Conservation (phyloP, 2,329 filamentous ascomycete genomes). For the Hymenoscyphus repandus region DNA sequence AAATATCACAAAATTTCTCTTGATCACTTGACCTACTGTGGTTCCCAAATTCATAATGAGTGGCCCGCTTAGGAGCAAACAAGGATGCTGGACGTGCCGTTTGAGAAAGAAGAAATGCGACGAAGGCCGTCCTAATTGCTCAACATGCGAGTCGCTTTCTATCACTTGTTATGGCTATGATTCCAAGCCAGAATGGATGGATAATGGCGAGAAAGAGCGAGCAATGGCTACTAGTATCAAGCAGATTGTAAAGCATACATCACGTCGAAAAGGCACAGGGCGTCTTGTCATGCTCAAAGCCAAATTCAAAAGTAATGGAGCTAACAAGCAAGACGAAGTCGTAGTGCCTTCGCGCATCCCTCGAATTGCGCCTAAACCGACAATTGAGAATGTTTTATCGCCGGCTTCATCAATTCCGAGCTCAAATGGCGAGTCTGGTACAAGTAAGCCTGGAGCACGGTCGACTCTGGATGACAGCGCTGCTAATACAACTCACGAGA, state of each 20-base stretch:
- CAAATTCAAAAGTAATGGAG: slow-evolving; percentile 1
- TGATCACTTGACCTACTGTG: too few species aligned
- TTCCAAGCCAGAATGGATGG: slow-evolving; percentile 28
- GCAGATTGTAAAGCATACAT: slow-evolving; percentile 40
- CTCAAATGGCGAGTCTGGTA: background rate
- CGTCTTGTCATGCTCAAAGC: slow-evolving; percentile 2
- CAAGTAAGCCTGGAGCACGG: background rate
- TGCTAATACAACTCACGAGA: too few species aligned
- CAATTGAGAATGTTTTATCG: background rate
- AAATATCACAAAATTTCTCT: too few species aligned
- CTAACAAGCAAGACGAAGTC: background rate
- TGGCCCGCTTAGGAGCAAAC: slow-evolving; percentile 22
- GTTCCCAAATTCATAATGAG: slow-evolving; percentile 9
- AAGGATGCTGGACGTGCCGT: slow-evolving; percentile 61
- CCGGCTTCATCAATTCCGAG: background rate
- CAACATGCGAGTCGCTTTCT: slow-evolving; percentile 54
- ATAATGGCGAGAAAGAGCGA: slow-evolving; percentile 12
- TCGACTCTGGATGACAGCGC: too few species aligned
- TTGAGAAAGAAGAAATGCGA: slow-evolving; percentile 63
- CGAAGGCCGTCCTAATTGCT: slow-evolving; percentile 53
- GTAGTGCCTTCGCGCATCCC: background rate
- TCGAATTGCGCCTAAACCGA: slow-evolving; percentile 17
- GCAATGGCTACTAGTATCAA: slow-evolving; percentile 49
- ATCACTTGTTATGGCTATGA: slow-evolving; percentile 52
- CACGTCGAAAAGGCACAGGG: slow-evolving; percentile 38